phyloP scores from a whole-genome alignment of 768 basidiomycete species.

The Agrocybe pediades region DNA sequence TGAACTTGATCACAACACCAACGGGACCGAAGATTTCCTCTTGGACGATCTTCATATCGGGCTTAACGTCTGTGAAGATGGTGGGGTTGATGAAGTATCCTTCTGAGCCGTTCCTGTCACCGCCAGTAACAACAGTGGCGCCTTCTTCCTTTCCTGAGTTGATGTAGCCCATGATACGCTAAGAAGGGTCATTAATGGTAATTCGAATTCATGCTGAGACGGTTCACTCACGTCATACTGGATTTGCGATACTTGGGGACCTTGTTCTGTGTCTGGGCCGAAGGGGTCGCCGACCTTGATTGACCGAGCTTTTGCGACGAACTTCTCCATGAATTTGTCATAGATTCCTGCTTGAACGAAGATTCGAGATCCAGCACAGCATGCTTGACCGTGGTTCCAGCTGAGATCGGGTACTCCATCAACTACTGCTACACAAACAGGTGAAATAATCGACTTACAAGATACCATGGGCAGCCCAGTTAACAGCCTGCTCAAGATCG shows the following conservation, averaged over 20 bases:
- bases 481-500: slow-evolving; percentile 69
- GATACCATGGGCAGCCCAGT: slow-evolving; percentile 72
- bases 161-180: slow-evolving; percentile 83
- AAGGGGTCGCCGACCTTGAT: slow-evolving; percentile 67
- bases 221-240: slow-evolving; percentile 58
- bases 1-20: slow-evolving; percentile 75
- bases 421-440: background rate
- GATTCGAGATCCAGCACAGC: slow-evolving; percentile 81
- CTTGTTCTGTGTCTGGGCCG: slow-evolving; percentile 53
- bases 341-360: slow-evolving; percentile 81
- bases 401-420: slow-evolving; percentile 14
- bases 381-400: slow-evolving; percentile 59
- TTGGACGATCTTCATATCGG: slow-evolving; percentile 73
- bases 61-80: slow-evolving; percentile 65
- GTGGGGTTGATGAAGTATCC: slow-evolving; percentile 77
- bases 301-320: slow-evolving; percentile 50
- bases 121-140: slow-evolving; percentile 67
- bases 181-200: background rate
- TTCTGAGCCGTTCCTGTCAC: slow-evolving; percentile 49
- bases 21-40: slow-evolving; percentile 87
- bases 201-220: background rate
- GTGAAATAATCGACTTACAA: slow-evolving; percentile 52
- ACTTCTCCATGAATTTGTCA: slow-evolving; percentile 67
- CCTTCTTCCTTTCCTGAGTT: slow-evolving; percentile 72
- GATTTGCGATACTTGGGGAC: slow-evolving; percentile 70